These are phyloP conservation scores for Aspergillus japonicus DNA, from an alignment of 2,329 filamentous ascomycete genomes.

Conservation along the genomic window DNA sequence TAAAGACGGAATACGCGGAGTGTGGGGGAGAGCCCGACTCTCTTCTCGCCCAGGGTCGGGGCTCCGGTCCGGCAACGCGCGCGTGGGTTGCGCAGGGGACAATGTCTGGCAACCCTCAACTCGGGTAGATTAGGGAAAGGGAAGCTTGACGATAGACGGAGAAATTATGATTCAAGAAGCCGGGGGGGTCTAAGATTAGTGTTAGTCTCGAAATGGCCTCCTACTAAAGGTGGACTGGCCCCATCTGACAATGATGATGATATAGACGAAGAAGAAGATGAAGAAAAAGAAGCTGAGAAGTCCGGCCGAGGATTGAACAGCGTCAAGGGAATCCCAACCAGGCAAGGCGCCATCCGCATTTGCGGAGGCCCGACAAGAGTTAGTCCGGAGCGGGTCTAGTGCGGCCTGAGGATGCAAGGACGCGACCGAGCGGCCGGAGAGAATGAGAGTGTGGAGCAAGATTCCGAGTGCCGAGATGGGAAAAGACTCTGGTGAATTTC, in stretches of 20 bases:
- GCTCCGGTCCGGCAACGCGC: constrained; percentile 31
- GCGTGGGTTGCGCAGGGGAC: constrained; percentile 6
- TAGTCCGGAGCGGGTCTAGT: constrained; percentile 19
- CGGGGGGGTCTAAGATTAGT: too few species aligned
- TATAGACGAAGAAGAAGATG: constrained; percentile 3
- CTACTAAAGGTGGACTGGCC: background rate
- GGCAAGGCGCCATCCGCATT: constrained; percentile 14
- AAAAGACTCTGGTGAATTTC: constrained; percentile 9
- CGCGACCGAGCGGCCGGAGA: constrained; percentile 21
- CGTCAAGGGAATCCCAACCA: background rate
- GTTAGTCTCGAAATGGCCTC: too few species aligned
- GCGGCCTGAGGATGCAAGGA: constrained; percentile 11
- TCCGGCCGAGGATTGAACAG: background rate
- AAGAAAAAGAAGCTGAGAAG: constrained; percentile 8
- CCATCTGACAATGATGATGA: background rate
- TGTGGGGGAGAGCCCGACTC: constrained; percentile 28
- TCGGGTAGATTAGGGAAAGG: constrained; percentile 12
- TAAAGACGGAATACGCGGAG: constrained; percentile 30
- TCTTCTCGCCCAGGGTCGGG: constrained; percentile 25
- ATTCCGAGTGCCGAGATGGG: constrained; percentile 23
- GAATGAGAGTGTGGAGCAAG: constrained; percentile 13
- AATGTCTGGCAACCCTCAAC: background rate
- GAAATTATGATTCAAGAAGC: background rate
- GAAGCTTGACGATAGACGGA: background rate
- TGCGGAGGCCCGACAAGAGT: constrained; percentile 15